Evolutionary conservation across 371 early-diverging fungal species (phyloP).

Genomic region (Mortierella sp.): DNA sequence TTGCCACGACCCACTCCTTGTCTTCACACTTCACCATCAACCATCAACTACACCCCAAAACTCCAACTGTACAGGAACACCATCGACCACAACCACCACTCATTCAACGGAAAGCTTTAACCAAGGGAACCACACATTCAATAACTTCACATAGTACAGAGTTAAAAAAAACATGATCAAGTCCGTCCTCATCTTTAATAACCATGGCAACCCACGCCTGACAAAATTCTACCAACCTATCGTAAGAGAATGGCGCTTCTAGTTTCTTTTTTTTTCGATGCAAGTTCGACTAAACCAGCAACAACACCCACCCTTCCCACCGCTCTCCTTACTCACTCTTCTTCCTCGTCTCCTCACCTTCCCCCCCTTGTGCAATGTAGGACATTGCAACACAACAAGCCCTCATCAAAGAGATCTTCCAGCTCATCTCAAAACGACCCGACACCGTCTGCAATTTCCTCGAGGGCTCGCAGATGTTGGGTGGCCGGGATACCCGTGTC

Average conservation of each 20-base stretch:
- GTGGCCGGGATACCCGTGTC: slow-evolving; percentile 89
- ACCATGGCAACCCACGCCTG: slow-evolving; percentile 94
- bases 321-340: not conserved
- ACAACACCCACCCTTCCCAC: too few relatives aligned
- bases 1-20: not conserved
- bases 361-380: slow-evolving; percentile 56
- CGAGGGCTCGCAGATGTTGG: slow-evolving; percentile 88
- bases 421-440: slow-evolving; percentile 85
- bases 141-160: not conserved
- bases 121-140: not conserved
- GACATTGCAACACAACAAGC: slow-evolving; percentile 88
- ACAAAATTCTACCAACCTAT: slow-evolving; percentile 94
- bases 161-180: slow-evolving; percentile 78
- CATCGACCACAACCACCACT: not conserved
- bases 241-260: slow-evolving; percentile 60
- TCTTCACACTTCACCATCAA: not conserved
- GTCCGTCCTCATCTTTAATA: slow-evolving; percentile 96
- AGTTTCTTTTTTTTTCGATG: not conserved
- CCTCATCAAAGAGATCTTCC: slow-evolving; percentile 87
- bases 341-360: not conserved
- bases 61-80: not conserved
- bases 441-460: slow-evolving; percentile 94
- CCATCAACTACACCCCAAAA: not conserved
- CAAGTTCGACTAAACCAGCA: not conserved
- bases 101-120: not conserved